Conservation (phyloP, 164 flowering plant genomes). For the Chimonanthus salicifolius region DNA sequence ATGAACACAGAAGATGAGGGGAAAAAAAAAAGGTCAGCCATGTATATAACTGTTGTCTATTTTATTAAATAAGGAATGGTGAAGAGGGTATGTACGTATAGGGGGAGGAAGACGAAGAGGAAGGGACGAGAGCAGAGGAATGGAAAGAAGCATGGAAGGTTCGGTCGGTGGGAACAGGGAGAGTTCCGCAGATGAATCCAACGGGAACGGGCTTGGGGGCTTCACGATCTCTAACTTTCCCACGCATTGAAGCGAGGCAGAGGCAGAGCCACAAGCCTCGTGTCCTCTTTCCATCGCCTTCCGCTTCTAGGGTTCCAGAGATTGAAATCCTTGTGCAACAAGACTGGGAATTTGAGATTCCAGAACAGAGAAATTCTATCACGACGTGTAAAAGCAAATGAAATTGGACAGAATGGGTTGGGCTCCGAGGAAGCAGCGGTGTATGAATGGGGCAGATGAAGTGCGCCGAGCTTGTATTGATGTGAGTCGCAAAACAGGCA, state of each 20-base stretch:
- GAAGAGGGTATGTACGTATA: neutral
- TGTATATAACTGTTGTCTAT: neutral
- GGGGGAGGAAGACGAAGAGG: neutral
- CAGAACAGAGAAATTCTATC: no score
- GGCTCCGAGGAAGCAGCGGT: no score
- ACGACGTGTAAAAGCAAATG: no score
- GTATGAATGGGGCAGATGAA: no score
- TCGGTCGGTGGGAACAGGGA: conserved; percentile 79
- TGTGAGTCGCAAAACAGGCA: no score
- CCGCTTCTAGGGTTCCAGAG: no score
- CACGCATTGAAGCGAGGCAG: conserved; percentile 40
- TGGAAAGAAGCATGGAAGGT: conserved; percentile 61
- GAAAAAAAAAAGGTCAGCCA: neutral
- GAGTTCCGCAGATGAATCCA: conserved; percentile 85
- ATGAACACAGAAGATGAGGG: neutral
- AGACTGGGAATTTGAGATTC: no score
- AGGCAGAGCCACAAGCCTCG: neutral
- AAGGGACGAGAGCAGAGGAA: conserved; percentile 36
- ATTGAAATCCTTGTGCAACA: no score
- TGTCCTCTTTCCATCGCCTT: neutral
- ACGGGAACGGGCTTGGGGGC: conserved; percentile 48
- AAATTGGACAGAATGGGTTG: no score
- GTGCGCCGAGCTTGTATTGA: no score
- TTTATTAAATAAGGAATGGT: neutral
- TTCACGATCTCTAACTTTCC: conserved; percentile 63